Conservation (phyloP, 2,329 filamentous ascomycete species). For the Geosmithia putterillii region DNA sequence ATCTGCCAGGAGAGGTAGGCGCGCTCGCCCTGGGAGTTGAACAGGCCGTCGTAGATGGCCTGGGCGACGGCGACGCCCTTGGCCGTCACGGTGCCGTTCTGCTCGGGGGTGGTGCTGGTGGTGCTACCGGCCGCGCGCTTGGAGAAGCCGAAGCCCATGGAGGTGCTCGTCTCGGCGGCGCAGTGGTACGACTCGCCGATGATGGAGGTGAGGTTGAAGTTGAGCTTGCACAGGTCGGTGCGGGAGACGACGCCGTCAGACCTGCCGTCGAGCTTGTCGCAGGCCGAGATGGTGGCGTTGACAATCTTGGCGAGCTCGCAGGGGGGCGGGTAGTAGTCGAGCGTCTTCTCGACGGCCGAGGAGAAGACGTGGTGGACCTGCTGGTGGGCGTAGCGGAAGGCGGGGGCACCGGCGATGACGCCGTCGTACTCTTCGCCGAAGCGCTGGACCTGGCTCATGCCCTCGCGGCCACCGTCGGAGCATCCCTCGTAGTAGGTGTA, state of each 20-base stretch:
- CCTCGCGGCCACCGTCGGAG: constrained; percentile 34
- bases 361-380: constrained; percentile 26
- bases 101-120: constrained; percentile 10
- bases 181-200: constrained; percentile 20
- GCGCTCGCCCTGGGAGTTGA: constrained; percentile 17
- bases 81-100: constrained; percentile 20
- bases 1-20: constrained; percentile 22
- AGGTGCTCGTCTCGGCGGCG: constrained; percentile 10
- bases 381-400: constrained; percentile 28
- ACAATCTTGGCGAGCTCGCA: constrained; percentile 36
- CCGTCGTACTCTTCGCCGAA: constrained; percentile 29
- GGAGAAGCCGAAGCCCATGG: constrained; percentile 10
- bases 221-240: constrained; percentile 19
- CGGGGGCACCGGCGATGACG: constrained; percentile 30
- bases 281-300: constrained; percentile 40
- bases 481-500: constrained; percentile 41
- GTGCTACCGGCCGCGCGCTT: constrained; percentile 10
- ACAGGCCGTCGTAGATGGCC: constrained; percentile 19
- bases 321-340: constrained; percentile 27
- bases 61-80: constrained; percentile 19
- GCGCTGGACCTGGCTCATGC: constrained; percentile 29
- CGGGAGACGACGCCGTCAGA: constrained; percentile 37
- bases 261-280: constrained; percentile 41
- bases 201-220: constrained; percentile 16
- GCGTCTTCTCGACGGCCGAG: constrained; percentile 21